Base-by-base conservation (phyloP, 306 rosid species). In the Geum urbanum region DNA sequence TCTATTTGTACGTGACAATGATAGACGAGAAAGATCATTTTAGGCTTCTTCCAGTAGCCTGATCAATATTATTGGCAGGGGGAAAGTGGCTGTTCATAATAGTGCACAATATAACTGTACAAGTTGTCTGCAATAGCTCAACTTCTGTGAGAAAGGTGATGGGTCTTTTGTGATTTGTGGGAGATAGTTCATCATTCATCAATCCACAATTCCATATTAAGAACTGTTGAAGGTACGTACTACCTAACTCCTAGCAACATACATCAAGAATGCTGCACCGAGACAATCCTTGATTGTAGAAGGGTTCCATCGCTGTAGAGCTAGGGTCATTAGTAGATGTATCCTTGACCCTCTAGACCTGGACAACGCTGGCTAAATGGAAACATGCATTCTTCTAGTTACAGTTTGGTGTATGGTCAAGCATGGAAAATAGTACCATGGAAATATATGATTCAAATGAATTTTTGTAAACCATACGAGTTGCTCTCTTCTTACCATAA, bases 51-150 rank as follows among this genome's bases (percentile, higher is more conserved):
- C 32, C 48, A 41, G 60, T 67, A 43, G 15, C 47, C 40, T 1
- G 16, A 35, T 51, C 8, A 12, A 51, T 20, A 32, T 60, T 56
- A 61, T 67, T 68, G 41, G 57, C 77, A n/a, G n/a, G 73, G 74
- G 44, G 20, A 24, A 15, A 9, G 44, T 12, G 22, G 5, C 24
- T 54, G n/a, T 72, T 19, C 11, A 68, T 49, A 35, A 13, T 9
- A 40, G 12, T 14, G 60, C 51, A 41, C 58, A 56, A 49, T 22
- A 57, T 27, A 20, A 40, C 8, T 45, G 52, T 19, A 7, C 14
- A 62, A 20, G 64, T 19, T 41, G 3, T 41, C 73, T 32, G 10
- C 22, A 24, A n/a, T n/a, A 24, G 56, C 7, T 16, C 27, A 43
- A 20, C 3, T 44, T 14, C 27, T 53, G 22, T 45, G 45, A 9